These are phyloP conservation scores for Helicocarpus griseus DNA, from an alignment of 2,329 filamentous ascomycete species.

Conservation along the genomic window DNA sequence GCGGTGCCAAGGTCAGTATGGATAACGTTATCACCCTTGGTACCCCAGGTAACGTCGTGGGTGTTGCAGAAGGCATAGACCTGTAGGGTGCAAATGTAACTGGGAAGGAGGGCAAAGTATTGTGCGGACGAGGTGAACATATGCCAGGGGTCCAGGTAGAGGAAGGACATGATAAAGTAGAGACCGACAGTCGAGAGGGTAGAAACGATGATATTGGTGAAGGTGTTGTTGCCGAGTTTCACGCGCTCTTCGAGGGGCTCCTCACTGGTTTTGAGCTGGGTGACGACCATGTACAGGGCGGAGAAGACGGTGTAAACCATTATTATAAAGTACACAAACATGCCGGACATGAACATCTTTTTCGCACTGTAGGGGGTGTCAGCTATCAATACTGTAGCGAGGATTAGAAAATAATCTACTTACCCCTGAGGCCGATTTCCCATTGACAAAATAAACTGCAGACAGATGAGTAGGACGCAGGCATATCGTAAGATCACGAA, in stretches of 20 bases:
- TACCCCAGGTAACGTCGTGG: constrained; percentile 97
- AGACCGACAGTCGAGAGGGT: constrained; percentile 81
- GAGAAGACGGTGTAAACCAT: constrained; percentile 95
- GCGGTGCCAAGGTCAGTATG: constrained; percentile 87
- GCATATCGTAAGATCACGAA: constrained; percentile 80
- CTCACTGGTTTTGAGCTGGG: constrained; percentile 54
- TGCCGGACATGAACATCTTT: constrained; percentile 76
- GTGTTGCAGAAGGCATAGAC: constrained; percentile 99
- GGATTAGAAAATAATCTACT: constrained; percentile 16
- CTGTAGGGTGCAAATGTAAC: constrained; percentile 93
- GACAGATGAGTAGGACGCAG: constrained; percentile 76
- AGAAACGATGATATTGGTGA: constrained; percentile 89
- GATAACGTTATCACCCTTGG: constrained; percentile 94
- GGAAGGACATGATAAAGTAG: constrained; percentile 91
- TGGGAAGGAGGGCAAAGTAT: constrained; percentile 86
- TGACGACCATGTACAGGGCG: constrained; percentile 75
- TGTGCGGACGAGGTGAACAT: constrained; percentile 88
- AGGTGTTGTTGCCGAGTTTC: constrained; percentile 70
- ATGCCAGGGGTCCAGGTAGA: constrained; percentile 98
- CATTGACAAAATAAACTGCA: constrained; percentile 93
- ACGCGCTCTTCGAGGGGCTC: constrained; percentile 38
- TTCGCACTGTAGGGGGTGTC: constrained; percentile 46
- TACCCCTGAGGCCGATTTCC: constrained; percentile 89
- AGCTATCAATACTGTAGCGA: neutral
- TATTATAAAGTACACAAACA: constrained; percentile 85